A percentile compares a stretch with the other conserved stretches of the same genome.
Evolutionary conservation across 352 stramenopile species (phyloP).

Genomic region (Elongisporangium anandrum): DNA sequence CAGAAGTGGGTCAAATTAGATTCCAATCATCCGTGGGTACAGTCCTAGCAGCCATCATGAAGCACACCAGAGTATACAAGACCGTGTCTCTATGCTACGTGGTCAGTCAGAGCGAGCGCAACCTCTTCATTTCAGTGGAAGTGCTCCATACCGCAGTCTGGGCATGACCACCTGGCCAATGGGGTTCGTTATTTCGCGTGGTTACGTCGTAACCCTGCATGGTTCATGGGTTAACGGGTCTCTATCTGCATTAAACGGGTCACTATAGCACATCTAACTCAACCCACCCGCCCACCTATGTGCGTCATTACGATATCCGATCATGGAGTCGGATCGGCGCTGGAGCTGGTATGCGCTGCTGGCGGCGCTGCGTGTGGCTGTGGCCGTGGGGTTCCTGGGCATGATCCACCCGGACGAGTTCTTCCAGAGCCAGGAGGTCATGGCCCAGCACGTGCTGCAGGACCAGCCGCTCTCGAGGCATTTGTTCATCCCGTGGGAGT

Average conservation of each 20-base stretch:
- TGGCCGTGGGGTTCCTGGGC: conserved; percentile 25
- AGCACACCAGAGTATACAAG: not conserved
- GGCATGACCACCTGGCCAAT: not conserved
- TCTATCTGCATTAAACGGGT: not conserved
- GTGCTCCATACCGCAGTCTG: not conserved
- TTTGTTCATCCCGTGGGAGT: conserved; percentile 77
- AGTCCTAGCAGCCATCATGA: not conserved
- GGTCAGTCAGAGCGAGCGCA: not conserved
- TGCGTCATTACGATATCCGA: not conserved
- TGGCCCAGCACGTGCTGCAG: conserved; percentile 49
- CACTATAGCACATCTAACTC: not conserved
- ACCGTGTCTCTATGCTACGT: not conserved
- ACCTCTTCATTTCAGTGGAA: not conserved
- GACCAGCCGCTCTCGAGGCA: conserved; percentile 9
- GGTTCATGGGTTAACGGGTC: not conserved
- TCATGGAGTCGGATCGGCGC: not conserved
- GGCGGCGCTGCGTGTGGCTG: conserved; percentile 32
- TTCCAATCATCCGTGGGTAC: not conserved
- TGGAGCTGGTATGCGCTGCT: conserved; percentile 27
- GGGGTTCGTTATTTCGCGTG: no score
- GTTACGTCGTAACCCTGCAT: not conserved
- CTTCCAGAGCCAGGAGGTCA: conserved; percentile 85
- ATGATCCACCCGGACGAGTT: conserved; percentile 86
- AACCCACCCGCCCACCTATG: not conserved
- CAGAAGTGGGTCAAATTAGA: not conserved